Percentiles rank a stretch among this genome's conserved stretches.
Conservation (phyloP, 2,329 filamentous ascomycete species). For the Xylogone sp. region DNA sequence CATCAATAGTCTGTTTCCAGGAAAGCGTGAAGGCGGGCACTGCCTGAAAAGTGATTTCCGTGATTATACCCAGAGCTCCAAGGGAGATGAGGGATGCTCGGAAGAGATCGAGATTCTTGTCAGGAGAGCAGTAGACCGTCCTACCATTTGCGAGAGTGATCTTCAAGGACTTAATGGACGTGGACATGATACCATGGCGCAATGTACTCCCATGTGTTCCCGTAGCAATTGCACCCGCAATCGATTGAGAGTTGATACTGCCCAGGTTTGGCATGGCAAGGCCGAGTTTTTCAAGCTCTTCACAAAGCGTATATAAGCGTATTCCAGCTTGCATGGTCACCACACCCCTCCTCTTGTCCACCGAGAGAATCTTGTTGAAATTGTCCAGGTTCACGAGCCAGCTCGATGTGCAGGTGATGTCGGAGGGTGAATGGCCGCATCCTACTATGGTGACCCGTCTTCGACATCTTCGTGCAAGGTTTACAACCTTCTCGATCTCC, state of each 20-base stretch:
- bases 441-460: conserved; percentile 83
- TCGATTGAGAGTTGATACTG: conserved; percentile 91
- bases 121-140: conserved; percentile 64
- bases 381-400: conserved; percentile 95
- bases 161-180: conserved; percentile 69
- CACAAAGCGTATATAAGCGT: conserved; percentile 69
- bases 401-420: conserved; percentile 86
- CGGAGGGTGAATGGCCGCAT: conserved; percentile 86
- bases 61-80: conserved; percentile 86
- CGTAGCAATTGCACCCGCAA: conserved; percentile 88
- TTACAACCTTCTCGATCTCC: conserved; percentile 82
- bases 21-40: conserved; percentile 77
- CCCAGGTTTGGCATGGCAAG: conserved; percentile 89
- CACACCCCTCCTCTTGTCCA: conserved; percentile 62
- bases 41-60: conserved; percentile 81
- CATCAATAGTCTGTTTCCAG: conserved; percentile 78
- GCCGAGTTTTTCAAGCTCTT: conserved; percentile 68
- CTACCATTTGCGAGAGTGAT: conserved; percentile 80
- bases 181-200: conserved; percentile 77
- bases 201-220: conserved; percentile 90
- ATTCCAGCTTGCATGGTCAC: conserved; percentile 88
- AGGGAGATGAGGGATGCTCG: conserved; percentile 83
- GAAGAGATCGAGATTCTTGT: conserved; percentile 73
- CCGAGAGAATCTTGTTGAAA: conserved; percentile 66
- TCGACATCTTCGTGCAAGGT: conserved; percentile 74